Base-by-base conservation (phyloP, 2,329 filamentous ascomycete species). In the Pseudogymnoascus sp. region DNA sequence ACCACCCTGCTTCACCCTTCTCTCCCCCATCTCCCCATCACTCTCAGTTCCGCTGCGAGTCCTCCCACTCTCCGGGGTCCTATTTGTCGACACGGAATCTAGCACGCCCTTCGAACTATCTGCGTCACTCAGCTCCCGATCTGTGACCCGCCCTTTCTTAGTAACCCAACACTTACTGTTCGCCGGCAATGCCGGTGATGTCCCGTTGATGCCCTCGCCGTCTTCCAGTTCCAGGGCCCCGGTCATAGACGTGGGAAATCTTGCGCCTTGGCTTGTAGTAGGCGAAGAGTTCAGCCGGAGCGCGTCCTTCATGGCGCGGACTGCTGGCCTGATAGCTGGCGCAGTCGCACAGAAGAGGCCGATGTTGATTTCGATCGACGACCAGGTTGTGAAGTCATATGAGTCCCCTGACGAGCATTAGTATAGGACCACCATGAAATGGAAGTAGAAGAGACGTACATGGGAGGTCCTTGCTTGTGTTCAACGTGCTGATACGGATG, bases 331-430 rank as follows among this genome's bases (percentile, higher is more conserved):
- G n/a, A 69, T 64, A 21, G 63, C 60, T 14, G 68, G 63, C 11
- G 64, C 67, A 1, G 65, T 67, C 11, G 65, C 66, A 36, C 66
- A 68, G 34, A 70, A 67, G 8, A 67, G 57, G 0, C 65, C 66
- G 7, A 65, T 64, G 37, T 54, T 60, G 14, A 68, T 37, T 64
- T 68, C 68, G n/a, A 69, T 60, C 3, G 65, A 51, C 6, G 62
- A 63, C 68, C 65, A 68, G n/a, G 64, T 65, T 21, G 63, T 65
- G 2, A 68, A 62, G 14, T 64, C 60, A 42, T 36, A 65, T 16
- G 57, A 62, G 18, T 66, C 63, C 66, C 68, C 66, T 57, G 29
- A 21, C 12, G 29, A 12, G 29, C 29, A 34, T 57, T 34, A 57
- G 10, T n/a, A 21, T 34, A 10, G 11, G 16, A 8, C 2, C 1